Evolutionary conservation across 768 basidiomycete species (phyloP).

Genomic region (Clathrus columnatus): DNA sequence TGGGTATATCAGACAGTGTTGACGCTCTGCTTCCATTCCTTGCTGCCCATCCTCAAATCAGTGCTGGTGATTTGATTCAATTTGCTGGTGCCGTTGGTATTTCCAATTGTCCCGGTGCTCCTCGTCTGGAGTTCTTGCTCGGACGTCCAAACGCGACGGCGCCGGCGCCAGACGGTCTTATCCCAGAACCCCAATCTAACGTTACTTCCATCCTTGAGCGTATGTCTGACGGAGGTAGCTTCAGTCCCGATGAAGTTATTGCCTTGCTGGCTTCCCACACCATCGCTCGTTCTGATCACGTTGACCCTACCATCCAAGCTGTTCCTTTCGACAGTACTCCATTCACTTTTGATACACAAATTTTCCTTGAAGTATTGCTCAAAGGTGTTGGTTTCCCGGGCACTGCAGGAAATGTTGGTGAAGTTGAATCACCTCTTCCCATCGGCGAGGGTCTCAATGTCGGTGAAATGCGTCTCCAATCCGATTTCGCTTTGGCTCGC

Average conservation of each 20-base stretch:
- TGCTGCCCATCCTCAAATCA: neutral
- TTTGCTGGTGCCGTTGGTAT: slow-evolving; percentile 9
- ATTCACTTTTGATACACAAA: slow-evolving; percentile 15
- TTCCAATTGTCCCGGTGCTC: slow-evolving; percentile 5
- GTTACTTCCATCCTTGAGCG: slow-evolving; percentile 18
- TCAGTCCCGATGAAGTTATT: slow-evolving; percentile 19
- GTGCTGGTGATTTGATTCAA: slow-evolving; percentile 9
- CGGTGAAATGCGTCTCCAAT: slow-evolving; percentile 23
- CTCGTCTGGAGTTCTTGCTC: neutral
- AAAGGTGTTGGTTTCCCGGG: slow-evolving; percentile 22
- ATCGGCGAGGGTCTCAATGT: neutral
- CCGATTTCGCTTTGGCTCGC: slow-evolving; percentile 20
- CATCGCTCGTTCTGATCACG: slow-evolving; percentile 19
- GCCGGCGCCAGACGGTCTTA: slow-evolving; percentile 8
- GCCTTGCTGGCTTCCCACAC: slow-evolving; percentile 20
- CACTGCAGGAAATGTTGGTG: slow-evolving; percentile 28
- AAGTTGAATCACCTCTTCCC: slow-evolving; percentile 7
- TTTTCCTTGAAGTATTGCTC: slow-evolving; percentile 21
- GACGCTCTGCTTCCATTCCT: slow-evolving; percentile 9
- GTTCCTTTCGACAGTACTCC: slow-evolving; percentile 21
- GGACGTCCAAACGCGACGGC: slow-evolving; percentile 9
- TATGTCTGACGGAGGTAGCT: slow-evolving; percentile 18
- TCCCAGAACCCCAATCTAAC: slow-evolving; percentile 14
- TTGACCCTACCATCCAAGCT: slow-evolving; percentile 19
- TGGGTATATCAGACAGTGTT: slow-evolving; percentile 7